phyloP scores from a whole-genome alignment of 148 eudicot species.

The Nepenthes mirabilis region DNA sequence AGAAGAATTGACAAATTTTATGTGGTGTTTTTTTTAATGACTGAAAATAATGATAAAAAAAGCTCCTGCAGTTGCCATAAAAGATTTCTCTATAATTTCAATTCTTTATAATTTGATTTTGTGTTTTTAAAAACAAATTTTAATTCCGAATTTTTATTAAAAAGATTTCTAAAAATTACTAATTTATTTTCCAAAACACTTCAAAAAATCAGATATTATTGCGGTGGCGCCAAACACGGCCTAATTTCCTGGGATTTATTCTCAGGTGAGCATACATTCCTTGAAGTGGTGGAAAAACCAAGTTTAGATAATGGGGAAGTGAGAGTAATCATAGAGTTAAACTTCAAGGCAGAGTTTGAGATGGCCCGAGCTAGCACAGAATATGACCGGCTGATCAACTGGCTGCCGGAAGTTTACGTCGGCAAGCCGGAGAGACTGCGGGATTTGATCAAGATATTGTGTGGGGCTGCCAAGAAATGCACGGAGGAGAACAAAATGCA shows the following conservation, averaged over 20 bases:
- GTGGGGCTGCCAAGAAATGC: conserved; percentile 71
- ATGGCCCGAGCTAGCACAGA: conserved; percentile 73
- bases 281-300: conserved; percentile 51
- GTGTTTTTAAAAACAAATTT: too few species aligned
- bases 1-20: too few species aligned
- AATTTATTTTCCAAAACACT: too few species aligned
- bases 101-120: too few species aligned
- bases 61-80: too few species aligned
- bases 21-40: too few species aligned
- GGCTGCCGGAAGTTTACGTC: conserved; percentile 73
- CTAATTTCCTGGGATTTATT: neutral
- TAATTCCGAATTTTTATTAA: too few species aligned
- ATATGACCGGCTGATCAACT: conserved; percentile 45
- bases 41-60: too few species aligned
- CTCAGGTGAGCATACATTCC: conserved; percentile 72
- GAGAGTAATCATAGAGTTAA: conserved; percentile 62
- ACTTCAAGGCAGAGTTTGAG: conserved; percentile 72
- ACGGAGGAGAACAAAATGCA: conserved; percentile 92
- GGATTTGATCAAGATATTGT: conserved; percentile 44
- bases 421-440: conserved; percentile 71
- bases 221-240: neutral
- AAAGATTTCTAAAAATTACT: too few species aligned
- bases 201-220: too few species aligned
- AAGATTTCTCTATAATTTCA: too few species aligned
- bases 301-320: conserved; percentile 40